Conservation (phyloP, 139 green algal genomes). For the Mesotaenium endlicherianum region DNA sequence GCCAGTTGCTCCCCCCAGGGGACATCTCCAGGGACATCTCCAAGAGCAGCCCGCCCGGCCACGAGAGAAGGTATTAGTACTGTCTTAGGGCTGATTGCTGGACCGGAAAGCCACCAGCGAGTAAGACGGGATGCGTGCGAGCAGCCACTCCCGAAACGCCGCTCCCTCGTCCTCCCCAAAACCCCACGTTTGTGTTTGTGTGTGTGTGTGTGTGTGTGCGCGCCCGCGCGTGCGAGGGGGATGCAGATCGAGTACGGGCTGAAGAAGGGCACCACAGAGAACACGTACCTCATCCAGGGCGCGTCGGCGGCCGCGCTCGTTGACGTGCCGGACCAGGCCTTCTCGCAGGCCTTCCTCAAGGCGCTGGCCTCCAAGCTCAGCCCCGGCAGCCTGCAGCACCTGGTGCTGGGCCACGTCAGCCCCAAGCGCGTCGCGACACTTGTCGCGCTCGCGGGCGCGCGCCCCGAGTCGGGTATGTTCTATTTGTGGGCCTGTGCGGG, state of each 20-base stretch:
- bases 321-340: conserved; percentile 75
- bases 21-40: not conserved
- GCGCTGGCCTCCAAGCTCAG: conserved; percentile 42
- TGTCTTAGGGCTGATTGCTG: not conserved
- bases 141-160: not conserved
- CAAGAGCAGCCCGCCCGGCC: not conserved
- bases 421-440: conserved; percentile 77
- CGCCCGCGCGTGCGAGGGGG: too few species aligned
- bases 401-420: conserved; percentile 84
- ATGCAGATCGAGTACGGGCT: conserved; percentile 79
- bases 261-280: conserved; percentile 82
- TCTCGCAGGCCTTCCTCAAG: conserved; percentile 65
- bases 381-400: conserved; percentile 53
- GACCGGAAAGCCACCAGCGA: too few species aligned
- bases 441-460: conserved; percentile 62
- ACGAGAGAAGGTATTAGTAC: not conserved
- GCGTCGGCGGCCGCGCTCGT: conserved; percentile 30
- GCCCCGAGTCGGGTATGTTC: not conserved
- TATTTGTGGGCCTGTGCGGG: not conserved
- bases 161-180: not conserved
- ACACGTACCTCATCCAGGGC: conserved; percentile 79
- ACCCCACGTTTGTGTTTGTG: too few species aligned
- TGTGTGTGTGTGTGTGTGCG: too few species aligned
- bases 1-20: not conserved
- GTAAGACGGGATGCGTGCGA: too few species aligned